phyloP scores from a whole-genome alignment of 768 basidiomycete species.

The Exsudoporus frostii region DNA sequence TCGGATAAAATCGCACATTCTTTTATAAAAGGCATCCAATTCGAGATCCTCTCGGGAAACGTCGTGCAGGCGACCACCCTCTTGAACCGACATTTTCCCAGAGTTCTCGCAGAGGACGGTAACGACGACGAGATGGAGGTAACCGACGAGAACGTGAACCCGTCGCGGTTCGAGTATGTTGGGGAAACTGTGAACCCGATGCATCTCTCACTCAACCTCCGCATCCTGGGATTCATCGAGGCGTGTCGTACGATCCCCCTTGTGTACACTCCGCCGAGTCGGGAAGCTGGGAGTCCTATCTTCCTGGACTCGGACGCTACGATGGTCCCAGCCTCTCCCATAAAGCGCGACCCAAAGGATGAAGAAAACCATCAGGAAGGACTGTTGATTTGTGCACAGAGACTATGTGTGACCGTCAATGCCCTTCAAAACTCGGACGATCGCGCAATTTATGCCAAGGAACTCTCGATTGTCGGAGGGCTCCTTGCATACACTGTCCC shows the following conservation, averaged over 20 bases:
- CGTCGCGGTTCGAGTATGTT: slow-evolving; percentile 44
- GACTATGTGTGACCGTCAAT: slow-evolving; percentile 61
- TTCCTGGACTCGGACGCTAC: slow-evolving; percentile 9
- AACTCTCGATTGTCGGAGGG: slow-evolving; percentile 71
- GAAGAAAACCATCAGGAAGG: slow-evolving; percentile 42
- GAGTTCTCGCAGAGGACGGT: slow-evolving; percentile 48
- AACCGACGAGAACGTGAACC: slow-evolving; percentile 25
- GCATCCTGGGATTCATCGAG: slow-evolving; percentile 86
- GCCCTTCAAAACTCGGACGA: slow-evolving; percentile 54
- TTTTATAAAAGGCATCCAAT: slow-evolving; percentile 57
- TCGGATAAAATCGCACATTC: neutral
- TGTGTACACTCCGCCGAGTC: slow-evolving; percentile 33
- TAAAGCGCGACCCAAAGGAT: slow-evolving; percentile 24
- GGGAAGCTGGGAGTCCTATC: slow-evolving; percentile 4
- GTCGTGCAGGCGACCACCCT: slow-evolving; percentile 67
- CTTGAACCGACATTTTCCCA: slow-evolving; percentile 71
- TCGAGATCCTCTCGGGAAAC: slow-evolving; percentile 68
- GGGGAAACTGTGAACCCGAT: slow-evolving; percentile 66
- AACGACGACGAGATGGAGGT: slow-evolving; percentile 12
- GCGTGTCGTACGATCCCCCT: slow-evolving; percentile 73
- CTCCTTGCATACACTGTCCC: slow-evolving; percentile 83
- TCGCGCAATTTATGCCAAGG: slow-evolving; percentile 58
- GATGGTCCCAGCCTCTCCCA: slow-evolving; percentile 3
- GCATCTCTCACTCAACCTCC: slow-evolving; percentile 80
- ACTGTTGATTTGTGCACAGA: slow-evolving; percentile 58